Conservation (phyloP, 257 asterid species). For the Nicotiana obtusifolia region DNA sequence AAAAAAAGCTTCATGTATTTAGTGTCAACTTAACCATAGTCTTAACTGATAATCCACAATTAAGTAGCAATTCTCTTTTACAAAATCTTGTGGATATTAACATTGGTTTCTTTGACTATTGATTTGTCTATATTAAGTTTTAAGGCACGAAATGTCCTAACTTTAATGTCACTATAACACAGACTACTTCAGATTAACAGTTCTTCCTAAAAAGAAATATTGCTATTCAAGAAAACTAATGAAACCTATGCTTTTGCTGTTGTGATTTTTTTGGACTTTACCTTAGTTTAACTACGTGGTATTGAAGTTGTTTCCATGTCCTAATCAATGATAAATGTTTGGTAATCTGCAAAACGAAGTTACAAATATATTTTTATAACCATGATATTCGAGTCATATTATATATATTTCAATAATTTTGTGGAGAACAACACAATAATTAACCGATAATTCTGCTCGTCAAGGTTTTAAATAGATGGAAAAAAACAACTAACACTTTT, state of each 20-base stretch:
- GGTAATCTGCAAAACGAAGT: not conserved
- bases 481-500: too few species aligned
- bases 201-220: not conserved
- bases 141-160: not conserved
- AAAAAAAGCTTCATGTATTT: too few species aligned
- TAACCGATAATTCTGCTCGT: too few species aligned
- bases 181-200: not conserved
- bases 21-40: too few species aligned
- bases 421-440: too few species aligned
- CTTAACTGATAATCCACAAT: not conserved
- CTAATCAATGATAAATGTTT: not conserved
- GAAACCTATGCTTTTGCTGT: not conserved
- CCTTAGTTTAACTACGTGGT: not conserved
- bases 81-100: not conserved
- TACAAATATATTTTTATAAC: not conserved
- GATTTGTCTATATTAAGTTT: not conserved
- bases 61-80: not conserved
- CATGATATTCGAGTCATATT: not conserved
- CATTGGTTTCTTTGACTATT: not conserved
- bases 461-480: too few species aligned
- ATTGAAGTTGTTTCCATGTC: slow-evolving; percentile 2
- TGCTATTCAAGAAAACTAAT: not conserved
- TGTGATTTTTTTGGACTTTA: not conserved
- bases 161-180: not conserved
- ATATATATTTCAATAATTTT: not conserved